A percentile compares a stretch with the other conserved stretches of the same genome.
Evolutionary conservation across 495 filamentous ascomycete genomes (phyloP).

Genomic region (Aspergillus mulundensis): DNA sequence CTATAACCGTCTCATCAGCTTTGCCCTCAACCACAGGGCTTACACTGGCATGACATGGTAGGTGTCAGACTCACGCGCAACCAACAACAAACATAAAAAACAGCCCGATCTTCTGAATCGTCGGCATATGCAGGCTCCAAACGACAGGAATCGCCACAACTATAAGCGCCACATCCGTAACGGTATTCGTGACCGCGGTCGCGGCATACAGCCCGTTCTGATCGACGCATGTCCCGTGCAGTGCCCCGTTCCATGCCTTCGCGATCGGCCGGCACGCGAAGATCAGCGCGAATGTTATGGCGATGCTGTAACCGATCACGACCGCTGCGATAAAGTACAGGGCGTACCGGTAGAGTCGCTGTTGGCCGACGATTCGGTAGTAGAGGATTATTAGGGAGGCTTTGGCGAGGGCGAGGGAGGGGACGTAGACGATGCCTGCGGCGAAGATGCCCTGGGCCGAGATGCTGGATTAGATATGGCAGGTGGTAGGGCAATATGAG

Average conservation of each 20-base stretch:
- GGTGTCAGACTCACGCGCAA: constrained; percentile 20
- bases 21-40: too few species aligned
- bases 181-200: constrained; percentile 36
- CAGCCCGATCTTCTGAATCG: constrained; percentile 21
- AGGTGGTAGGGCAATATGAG: neutral
- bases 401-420: constrained; percentile 35
- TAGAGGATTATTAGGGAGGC: constrained; percentile 29
- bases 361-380: constrained; percentile 23
- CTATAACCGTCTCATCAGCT: neutral
- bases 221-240: constrained; percentile 25
- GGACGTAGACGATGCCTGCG: constrained; percentile 26
- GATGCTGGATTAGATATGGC: neutral
- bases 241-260: constrained; percentile 27
- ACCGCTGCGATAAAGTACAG: constrained; percentile 22
- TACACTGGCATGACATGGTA: too few species aligned
- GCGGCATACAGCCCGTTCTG: constrained; percentile 26
- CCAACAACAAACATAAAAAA: constrained; percentile 24
- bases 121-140: constrained; percentile 18
- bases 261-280: constrained; percentile 36
- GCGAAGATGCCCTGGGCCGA: constrained; percentile 20
- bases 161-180: constrained; percentile 34
- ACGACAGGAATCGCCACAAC: constrained; percentile 32
- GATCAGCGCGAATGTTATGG: constrained; percentile 28
- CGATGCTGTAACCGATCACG: constrained; percentile 28
- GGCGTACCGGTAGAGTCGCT: constrained; percentile 11